Conservation (phyloP, 371 early-diverging fungal species). For the Actinomucor elegans region DNA sequence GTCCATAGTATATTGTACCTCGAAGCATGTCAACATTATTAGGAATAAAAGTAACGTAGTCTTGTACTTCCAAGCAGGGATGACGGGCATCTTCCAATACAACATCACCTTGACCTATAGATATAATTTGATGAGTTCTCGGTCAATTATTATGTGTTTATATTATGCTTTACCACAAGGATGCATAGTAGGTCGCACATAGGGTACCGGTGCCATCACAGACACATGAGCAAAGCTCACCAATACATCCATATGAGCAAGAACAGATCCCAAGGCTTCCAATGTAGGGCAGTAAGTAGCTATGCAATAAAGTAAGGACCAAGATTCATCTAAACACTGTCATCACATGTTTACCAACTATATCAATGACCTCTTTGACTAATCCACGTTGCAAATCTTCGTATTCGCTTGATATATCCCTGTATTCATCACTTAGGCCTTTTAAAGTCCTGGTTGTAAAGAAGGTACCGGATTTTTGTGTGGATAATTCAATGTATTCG, state of each 20-base stretch:
- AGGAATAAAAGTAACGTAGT: slow-evolving; percentile 89
- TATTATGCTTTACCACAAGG: slow-evolving; percentile 37
- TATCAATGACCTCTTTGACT: slow-evolving; percentile 83
- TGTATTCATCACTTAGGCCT: slow-evolving; percentile 49
- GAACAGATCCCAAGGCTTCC: slow-evolving; percentile 70
- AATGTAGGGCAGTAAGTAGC: slow-evolving; percentile 83
- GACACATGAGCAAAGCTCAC: slow-evolving; percentile 89
- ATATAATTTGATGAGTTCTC: not conserved
- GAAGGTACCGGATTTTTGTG: slow-evolving; percentile 88
- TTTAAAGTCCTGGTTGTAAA: slow-evolving; percentile 81
- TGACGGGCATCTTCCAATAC: slow-evolving; percentile 77
- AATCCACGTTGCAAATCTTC: slow-evolving; percentile 68
- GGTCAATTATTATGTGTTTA: too few species aligned
- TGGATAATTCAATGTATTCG: slow-evolving; percentile 81
- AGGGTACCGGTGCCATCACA: slow-evolving; percentile 81
- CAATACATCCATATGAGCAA: slow-evolving; percentile 89
- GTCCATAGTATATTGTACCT: slow-evolving; percentile 36
- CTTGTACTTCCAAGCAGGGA: slow-evolving; percentile 95
- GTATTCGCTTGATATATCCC: slow-evolving; percentile 60
- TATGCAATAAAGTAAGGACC: slow-evolving; percentile 5
- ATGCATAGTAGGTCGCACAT: slow-evolving; percentile 74
- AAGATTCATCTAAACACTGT: not conserved
- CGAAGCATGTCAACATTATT: slow-evolving; percentile 82
- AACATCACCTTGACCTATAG: slow-evolving; percentile 62
- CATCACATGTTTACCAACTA: slow-evolving; percentile 59